phyloP scores from a whole-genome alignment of 2,329 filamentous ascomycete genomes.

The Claviceps lovelessii region DNA sequence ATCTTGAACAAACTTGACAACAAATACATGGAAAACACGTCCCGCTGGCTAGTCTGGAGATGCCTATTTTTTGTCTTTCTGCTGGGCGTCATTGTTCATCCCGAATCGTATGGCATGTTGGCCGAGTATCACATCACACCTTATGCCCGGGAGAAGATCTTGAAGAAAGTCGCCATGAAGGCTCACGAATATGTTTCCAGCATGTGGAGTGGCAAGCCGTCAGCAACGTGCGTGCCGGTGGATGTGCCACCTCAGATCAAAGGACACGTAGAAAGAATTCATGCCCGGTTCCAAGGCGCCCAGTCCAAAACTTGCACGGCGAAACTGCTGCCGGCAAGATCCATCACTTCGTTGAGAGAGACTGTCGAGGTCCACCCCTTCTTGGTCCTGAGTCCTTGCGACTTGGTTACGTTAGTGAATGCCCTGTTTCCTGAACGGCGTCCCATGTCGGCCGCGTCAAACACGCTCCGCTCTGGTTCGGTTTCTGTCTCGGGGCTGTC shows the following conservation, averaged over 20 bases:
- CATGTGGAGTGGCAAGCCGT: slow-evolving; percentile 54
- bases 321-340: slow-evolving; percentile 55
- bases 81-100: slow-evolving; percentile 69
- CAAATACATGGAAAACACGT: slow-evolving; percentile 58
- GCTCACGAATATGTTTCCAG: slow-evolving; percentile 69
- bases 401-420: slow-evolving; percentile 68
- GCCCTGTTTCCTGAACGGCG: slow-evolving; percentile 66
- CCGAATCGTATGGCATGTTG: slow-evolving; percentile 68
- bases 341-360: slow-evolving; percentile 57
- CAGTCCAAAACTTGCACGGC: slow-evolving; percentile 34
- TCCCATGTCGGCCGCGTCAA: slow-evolving; percentile 50
- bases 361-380: slow-evolving; percentile 70
- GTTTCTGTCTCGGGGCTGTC: slow-evolving; percentile 56
- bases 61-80: slow-evolving; percentile 89
- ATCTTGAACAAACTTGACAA: slow-evolving; percentile 64
- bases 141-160: slow-evolving; percentile 69
- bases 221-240: slow-evolving; percentile 33
- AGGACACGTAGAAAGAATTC: slow-evolving; percentile 56
- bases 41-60: slow-evolving; percentile 72
- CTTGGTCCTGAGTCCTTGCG: slow-evolving; percentile 63
- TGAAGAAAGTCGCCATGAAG: slow-evolving; percentile 65
- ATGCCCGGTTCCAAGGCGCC: slow-evolving; percentile 46
- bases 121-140: slow-evolving; percentile 86
- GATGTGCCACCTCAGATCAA: slow-evolving; percentile 47
- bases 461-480: slow-evolving; percentile 49